Percentiles rank a stretch among this genome's conserved stretches.
Conservation (phyloP, 1,284 basidiomycete genomes). For the Pholiota adiposa region DNA sequence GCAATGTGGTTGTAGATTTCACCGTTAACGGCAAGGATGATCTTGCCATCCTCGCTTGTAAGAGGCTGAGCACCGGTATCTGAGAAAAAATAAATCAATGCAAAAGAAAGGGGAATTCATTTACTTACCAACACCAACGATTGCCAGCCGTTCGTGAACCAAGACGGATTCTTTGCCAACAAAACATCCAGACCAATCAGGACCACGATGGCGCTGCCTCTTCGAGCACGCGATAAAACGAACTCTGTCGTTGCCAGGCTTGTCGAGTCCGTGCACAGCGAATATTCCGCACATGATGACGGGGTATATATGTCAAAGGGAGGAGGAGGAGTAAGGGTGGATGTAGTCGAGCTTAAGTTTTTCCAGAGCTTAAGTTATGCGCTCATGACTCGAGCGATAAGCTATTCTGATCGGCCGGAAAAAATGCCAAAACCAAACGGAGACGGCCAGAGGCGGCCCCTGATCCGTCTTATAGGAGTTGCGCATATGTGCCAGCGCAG, state of each 20-base stretch:
- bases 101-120: not conserved
- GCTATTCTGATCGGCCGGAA: conserved; percentile 30
- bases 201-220: conserved; percentile 89
- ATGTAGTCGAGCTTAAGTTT: conserved; percentile 14
- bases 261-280: conserved; percentile 79
- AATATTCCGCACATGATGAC: conserved; percentile 87
- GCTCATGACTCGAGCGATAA: conserved; percentile 34
- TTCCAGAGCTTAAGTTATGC: conserved; percentile 17
- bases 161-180: conserved; percentile 83
- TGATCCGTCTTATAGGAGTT: conserved; percentile 3
- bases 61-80: conserved; percentile 98
- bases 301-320: conserved; percentile 12
- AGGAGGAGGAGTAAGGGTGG: conserved; percentile 12
- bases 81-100: conserved; percentile 34
- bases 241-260: conserved; percentile 69
- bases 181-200: conserved; percentile 96
- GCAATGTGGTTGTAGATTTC: conserved; percentile 99
- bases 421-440: conserved; percentile 12
- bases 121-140: conserved; percentile 95
- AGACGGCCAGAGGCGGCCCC: not conserved
- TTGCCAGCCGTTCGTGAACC: conserved; percentile 91
- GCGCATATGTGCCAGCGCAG: not conserved
- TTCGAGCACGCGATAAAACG: conserved; percentile 87
- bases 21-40: conserved; percentile 94
- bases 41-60: conserved; percentile 83